Conservation (phyloP, 2,329 filamentous ascomycete genomes). For the Aspergillus flavus region DNA sequence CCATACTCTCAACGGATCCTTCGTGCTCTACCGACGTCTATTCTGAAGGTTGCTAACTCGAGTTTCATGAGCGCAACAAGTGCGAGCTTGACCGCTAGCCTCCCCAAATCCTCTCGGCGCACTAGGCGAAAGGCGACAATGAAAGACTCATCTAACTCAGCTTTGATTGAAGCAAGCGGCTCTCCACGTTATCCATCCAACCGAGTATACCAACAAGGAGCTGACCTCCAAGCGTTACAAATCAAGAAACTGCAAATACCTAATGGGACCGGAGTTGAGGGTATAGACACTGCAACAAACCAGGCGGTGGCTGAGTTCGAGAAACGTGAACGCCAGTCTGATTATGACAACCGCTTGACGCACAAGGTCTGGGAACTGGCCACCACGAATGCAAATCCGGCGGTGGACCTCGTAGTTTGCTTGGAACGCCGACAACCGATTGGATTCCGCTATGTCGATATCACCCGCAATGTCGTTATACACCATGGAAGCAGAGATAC, state of each 20-base stretch:
- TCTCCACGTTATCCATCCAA: slow-evolving; percentile 18
- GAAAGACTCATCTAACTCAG: slow-evolving; percentile 38
- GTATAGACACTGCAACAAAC: slow-evolving; percentile 9
- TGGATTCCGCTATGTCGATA: slow-evolving; percentile 95
- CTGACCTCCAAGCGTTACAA: slow-evolving; percentile 21
- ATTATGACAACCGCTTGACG: slow-evolving; percentile 82
- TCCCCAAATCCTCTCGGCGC: slow-evolving; percentile 67
- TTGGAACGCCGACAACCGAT: slow-evolving; percentile 88
- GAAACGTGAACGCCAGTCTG: slow-evolving; percentile 41
- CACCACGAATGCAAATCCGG: slow-evolving; percentile 88
- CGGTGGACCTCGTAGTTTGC: slow-evolving; percentile 89
- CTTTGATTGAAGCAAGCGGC: slow-evolving; percentile 56
- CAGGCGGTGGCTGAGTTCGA: slow-evolving; percentile 25
- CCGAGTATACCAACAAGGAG: slow-evolving; percentile 20
- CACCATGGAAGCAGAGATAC: slow-evolving; percentile 91
- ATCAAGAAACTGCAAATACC: slow-evolving; percentile 21
- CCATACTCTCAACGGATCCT: slow-evolving; percentile 91
- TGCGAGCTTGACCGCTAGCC: slow-evolving; percentile 76
- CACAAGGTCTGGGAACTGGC: slow-evolving; percentile 93
- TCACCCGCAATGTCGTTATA: slow-evolving; percentile 86
- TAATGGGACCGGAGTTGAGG: slow-evolving; percentile 19
- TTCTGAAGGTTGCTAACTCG: slow-evolving; percentile 92
- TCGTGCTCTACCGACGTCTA: slow-evolving; percentile 82
- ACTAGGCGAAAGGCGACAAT: slow-evolving; percentile 59
- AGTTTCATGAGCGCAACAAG: slow-evolving; percentile 93